Evolutionary conservation across 2,329 filamentous ascomycete genomes (phyloP).

Genomic region (Knoxdaviesia proteae): DNA sequence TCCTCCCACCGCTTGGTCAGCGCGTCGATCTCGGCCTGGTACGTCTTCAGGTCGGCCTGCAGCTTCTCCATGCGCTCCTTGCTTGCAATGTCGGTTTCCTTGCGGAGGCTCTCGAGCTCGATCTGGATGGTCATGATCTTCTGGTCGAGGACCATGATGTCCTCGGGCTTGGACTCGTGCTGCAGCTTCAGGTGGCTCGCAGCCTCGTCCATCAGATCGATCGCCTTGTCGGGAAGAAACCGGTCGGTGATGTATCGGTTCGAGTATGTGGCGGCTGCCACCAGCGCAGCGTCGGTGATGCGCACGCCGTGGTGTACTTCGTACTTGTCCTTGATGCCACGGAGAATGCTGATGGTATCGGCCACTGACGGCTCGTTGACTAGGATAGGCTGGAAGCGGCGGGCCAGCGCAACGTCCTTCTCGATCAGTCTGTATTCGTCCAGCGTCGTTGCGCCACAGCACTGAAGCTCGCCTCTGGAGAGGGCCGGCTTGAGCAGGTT

Average conservation of each 20-base stretch:
- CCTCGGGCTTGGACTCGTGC: constrained; percentile 90
- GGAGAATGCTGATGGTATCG: constrained; percentile 84
- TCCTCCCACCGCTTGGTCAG: constrained; percentile 78
- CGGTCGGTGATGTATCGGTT: constrained; percentile 95
- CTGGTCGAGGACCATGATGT: constrained; percentile 79
- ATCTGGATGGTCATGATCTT: constrained; percentile 97
- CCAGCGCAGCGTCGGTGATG: constrained; percentile 79
- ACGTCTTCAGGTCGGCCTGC: constrained; percentile 51
- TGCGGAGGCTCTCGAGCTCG: constrained; percentile 80
- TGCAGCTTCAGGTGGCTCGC: constrained; percentile 77
- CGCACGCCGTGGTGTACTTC: constrained; percentile 93
- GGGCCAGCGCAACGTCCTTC: constrained; percentile 81
- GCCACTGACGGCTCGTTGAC: constrained; percentile 83
- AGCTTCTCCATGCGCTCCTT: constrained; percentile 74
- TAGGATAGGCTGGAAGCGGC: constrained; percentile 82
- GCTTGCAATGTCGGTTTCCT: constrained; percentile 80
- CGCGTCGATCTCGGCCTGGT: constrained; percentile 54
- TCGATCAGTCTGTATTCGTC: constrained; percentile 87
- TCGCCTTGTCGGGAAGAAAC: constrained; percentile 91
- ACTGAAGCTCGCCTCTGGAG: constrained; percentile 83
- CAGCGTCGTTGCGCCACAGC: constrained; percentile 83
- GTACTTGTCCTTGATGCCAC: constrained; percentile 94
- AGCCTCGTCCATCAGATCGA: constrained; percentile 90
- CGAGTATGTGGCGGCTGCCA: constrained; percentile 77
- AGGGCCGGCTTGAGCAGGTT: constrained; percentile 86